Base-by-base conservation (phyloP, 805 yeast genomes). In the Scheffersomyces lignosus region DNA sequence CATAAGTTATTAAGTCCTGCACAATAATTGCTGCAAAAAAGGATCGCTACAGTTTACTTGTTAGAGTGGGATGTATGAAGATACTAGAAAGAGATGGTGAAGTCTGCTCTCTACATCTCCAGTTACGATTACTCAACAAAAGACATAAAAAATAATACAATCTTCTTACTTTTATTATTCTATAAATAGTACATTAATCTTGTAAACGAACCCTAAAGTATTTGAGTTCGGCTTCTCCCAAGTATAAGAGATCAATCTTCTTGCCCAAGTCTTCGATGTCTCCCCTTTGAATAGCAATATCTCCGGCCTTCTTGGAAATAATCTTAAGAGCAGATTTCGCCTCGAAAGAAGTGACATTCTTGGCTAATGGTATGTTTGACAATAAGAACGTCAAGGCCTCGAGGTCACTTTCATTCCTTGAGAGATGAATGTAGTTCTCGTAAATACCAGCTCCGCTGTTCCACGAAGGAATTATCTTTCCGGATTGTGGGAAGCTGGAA, bases 391-490 rank as follows among this genome's bases (percentile, higher is more conserved):
- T 61, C 18, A 79, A 42, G 3, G 47, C 47, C n/a, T 40, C 39
- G n/a, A 49, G 22, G 2, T 24, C 26, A 3, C 46, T 40, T 12
- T 56, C 54, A 3, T 30, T 15, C 51, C 34, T 22, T 5, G 38
- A 18, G 2, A 74, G 41, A 9, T 62, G 55, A 27, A 80, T 49
- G 50, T 75, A 85, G 23, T 69, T 67, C 24, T 67, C 64, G 53
- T 77, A 85, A 4, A 83, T 63, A 0, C 76, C 81, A 18, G 83
- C 77, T 1, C 87, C 86, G 20, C 58, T 59, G 15, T 65, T 58
- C 83, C 85, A 83, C 27, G 64, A 66, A 3, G 74, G 57, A 10
- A 75, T 62, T 16, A 54, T 58, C 16, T 45, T 44, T 6, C 70
- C 66, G 1, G 51, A 50, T 25, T 57, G 60, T 9, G 81, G 83